Conservation (phyloP, 2,329 filamentous ascomycete genomes). For the Ascocoryne sarcoides region DNA sequence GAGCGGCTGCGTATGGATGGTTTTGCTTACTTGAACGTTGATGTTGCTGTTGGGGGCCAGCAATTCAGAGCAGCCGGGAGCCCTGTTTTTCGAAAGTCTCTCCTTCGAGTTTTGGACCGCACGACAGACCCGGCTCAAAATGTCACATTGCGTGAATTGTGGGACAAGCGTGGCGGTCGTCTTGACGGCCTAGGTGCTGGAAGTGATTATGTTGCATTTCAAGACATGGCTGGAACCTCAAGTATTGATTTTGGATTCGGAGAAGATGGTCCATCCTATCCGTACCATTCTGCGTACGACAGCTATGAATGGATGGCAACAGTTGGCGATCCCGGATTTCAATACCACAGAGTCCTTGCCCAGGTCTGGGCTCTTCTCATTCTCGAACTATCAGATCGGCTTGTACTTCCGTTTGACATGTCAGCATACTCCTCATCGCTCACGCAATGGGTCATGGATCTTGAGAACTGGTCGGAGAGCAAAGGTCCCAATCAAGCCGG, state of each 20-base stretch:
- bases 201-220: slow-evolving; percentile 84
- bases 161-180: slow-evolving; percentile 54
- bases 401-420: slow-evolving; percentile 76
- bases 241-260: slow-evolving; percentile 70
- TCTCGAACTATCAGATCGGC: slow-evolving; percentile 73
- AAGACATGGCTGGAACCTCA: slow-evolving; percentile 81
- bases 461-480: slow-evolving; percentile 56
- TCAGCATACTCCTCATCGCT: slow-evolving; percentile 61
- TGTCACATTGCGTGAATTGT: slow-evolving; percentile 63
- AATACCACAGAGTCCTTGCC: slow-evolving; percentile 70
- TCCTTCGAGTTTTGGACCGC: slow-evolving; percentile 65
- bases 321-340: slow-evolving; percentile 73
- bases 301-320: slow-evolving; percentile 78
- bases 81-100: slow-evolving; percentile 65
- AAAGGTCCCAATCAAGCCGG: slow-evolving; percentile 45
- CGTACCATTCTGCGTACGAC: slow-evolving; percentile 81
- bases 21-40: slow-evolving; percentile 86
- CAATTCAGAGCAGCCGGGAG: slow-evolving; percentile 72
- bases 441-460: slow-evolving; percentile 52
- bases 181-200: slow-evolving; percentile 64
- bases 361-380: slow-evolving; percentile 76
- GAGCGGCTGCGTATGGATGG: slow-evolving; percentile 64
- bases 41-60: slow-evolving; percentile 67
- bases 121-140: slow-evolving; percentile 66
- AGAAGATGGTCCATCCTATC: slow-evolving; percentile 58